These are phyloP conservation scores for Gonapodya sp. DNA, from an alignment of 192 early-diverging fungal species.

Conservation along the genomic window DNA sequence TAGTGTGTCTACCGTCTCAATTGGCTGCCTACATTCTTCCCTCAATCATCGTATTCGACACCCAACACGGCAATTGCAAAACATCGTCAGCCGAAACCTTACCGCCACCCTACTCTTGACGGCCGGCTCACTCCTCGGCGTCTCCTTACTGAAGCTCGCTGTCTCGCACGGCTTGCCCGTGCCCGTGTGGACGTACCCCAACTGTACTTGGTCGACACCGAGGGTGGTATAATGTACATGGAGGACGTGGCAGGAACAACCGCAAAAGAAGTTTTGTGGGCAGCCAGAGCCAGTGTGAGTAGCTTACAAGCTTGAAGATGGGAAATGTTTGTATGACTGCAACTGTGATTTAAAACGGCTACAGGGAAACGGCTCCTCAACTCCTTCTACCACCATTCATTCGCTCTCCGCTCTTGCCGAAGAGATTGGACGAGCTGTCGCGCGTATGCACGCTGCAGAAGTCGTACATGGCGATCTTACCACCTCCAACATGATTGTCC, in stretches of 20 bases:
- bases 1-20: constrained; percentile 60
- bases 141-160: constrained; percentile 78
- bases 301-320: too few species aligned
- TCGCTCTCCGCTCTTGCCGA: constrained; percentile 23
- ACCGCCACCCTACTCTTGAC: constrained; percentile 86
- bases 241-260: constrained; percentile 74
- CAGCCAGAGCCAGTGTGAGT: too few species aligned
- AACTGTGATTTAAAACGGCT: too few species aligned
- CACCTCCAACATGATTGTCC: constrained; percentile 84
- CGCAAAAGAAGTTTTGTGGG: constrained; percentile 54
- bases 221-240: constrained; percentile 72
- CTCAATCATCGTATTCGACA: constrained; percentile 41
- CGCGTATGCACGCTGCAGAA: constrained; percentile 71
- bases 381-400: not conserved
- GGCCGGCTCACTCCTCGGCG: constrained; percentile 65
- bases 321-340: too few species aligned
- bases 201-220: constrained; percentile 69
- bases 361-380: constrained; percentile 10
- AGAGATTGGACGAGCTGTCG: constrained; percentile 55
- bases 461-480: constrained; percentile 96
- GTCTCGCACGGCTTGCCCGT: constrained; percentile 58
- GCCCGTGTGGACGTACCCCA: constrained; percentile 72
- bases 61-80: constrained; percentile 63
- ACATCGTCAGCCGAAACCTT: constrained; percentile 85
- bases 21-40: not conserved